phyloP scores from a whole-genome alignment of 176 grass and related monocot species.

The Triticum timopheevii region DNA sequence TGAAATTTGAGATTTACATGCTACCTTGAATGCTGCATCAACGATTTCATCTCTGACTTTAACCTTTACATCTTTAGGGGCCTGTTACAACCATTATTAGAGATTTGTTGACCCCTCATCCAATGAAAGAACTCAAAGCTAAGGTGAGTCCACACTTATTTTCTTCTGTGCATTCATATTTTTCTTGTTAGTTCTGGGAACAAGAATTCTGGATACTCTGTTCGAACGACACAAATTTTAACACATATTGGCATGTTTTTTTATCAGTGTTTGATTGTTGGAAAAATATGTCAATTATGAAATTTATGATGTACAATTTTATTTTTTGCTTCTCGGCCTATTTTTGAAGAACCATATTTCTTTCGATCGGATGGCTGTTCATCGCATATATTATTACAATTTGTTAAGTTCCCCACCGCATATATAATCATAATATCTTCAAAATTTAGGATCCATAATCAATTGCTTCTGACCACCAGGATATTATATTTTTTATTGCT shows the following conservation, averaged over 20 bases:
- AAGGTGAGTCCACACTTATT: slow-evolving; percentile 45
- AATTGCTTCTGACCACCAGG: neutral
- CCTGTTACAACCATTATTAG: slow-evolving; percentile 64
- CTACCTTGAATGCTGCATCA: neutral
- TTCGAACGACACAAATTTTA: too few species aligned
- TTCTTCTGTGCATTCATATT: neutral
- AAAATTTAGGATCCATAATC: neutral
- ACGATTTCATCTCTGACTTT: neutral
- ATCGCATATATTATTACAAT: too few species aligned
- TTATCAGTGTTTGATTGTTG: too few species aligned
- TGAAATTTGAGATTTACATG: neutral
- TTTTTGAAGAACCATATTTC: too few species aligned
- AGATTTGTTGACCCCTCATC: slow-evolving; percentile 66
- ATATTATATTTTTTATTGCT: neutral
- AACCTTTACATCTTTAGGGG: slow-evolving; percentile 25
- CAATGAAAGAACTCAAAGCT: slow-evolving; percentile 69
- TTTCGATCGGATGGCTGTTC: too few species aligned
- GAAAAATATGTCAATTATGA: too few species aligned
- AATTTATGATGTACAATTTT: too few species aligned
- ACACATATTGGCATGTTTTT: too few species aligned
- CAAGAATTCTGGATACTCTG: too few species aligned
- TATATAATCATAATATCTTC: neutral
- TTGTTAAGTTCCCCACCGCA: too few species aligned
- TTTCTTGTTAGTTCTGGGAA: neutral
- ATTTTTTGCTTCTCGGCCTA: too few species aligned